Conservation (phyloP, 495 filamentous ascomycete species). For the Aspergillus mulundensis region DNA sequence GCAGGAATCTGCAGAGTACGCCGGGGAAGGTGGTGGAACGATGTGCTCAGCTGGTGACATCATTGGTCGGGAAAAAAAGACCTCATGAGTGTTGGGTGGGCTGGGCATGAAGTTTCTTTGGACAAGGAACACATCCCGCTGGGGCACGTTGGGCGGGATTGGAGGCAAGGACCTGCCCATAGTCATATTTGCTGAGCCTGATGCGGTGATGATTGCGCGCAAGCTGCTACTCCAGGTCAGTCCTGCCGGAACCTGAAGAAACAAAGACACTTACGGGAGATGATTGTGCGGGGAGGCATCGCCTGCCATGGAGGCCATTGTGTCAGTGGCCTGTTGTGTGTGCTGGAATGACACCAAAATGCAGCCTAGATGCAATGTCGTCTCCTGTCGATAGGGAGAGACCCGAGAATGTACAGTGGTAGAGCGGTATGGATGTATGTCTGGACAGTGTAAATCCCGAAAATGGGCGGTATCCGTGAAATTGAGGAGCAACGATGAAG, state of each 20-base stretch:
- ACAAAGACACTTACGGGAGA: slow-evolving; percentile 35
- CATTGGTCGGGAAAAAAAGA: slow-evolving; percentile 36
- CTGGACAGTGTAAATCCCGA: neutral
- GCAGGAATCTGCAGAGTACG: slow-evolving; percentile 43
- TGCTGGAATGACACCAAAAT: neutral
- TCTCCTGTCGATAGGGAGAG: neutral
- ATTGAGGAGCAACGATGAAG: slow-evolving; percentile 10
- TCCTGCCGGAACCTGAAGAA: slow-evolving; percentile 10
- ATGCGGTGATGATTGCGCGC: slow-evolving; percentile 14
- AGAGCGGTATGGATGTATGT: neutral
- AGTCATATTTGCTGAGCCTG: slow-evolving; percentile 21
- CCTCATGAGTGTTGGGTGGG: slow-evolving; percentile 36
- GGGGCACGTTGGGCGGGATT: slow-evolving; percentile 40
- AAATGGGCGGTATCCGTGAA: neutral
- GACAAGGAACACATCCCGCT: slow-evolving; percentile 41
- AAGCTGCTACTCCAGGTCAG: slow-evolving; percentile 17
- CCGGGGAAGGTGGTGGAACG: slow-evolving; percentile 38
- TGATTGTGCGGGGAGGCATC: slow-evolving; percentile 34
- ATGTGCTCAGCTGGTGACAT: slow-evolving; percentile 34
- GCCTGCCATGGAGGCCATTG: slow-evolving; percentile 31
- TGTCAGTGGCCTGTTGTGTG: slow-evolving; percentile 19
- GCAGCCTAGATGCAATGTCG: neutral
- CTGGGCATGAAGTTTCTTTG: slow-evolving; percentile 31
- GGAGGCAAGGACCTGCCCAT: slow-evolving; percentile 42
- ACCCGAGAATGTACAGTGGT: neutral